Evolutionary conservation across 139 green algal species (phyloP).

Genomic region (Tetradesmus obliquus): DNA sequence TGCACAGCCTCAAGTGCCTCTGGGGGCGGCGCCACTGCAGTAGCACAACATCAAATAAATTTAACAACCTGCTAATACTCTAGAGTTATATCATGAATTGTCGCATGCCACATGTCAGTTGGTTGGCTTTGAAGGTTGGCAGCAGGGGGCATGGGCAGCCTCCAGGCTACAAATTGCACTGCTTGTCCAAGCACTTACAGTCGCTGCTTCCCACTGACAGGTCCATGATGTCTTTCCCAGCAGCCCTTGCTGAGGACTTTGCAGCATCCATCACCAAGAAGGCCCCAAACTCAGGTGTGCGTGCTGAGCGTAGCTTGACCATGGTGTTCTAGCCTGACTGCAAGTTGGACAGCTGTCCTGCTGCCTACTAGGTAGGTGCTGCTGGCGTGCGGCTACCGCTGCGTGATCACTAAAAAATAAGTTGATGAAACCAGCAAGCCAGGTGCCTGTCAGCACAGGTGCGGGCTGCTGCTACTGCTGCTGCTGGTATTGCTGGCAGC

Average conservation of each 20-base stretch:
- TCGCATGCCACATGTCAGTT: too few species aligned
- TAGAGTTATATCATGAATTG: too few species aligned
- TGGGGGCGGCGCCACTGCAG: conserved; percentile 37
- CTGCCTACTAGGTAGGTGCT: not conserved
- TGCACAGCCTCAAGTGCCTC: conserved; percentile 55
- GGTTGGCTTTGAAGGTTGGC: too few species aligned
- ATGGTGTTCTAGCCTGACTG: not conserved
- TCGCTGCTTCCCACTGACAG: conserved; percentile 57
- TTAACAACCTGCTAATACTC: too few species aligned
- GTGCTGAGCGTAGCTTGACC: conserved; percentile 13
- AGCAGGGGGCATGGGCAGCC: too few species aligned
- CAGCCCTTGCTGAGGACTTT: conserved; percentile 27
- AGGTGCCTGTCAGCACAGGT: not conserved
- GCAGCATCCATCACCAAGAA: conserved; percentile 55
- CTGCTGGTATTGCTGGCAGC: not conserved
- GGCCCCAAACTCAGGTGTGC: conserved; percentile 39
- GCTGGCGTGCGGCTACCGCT: too few species aligned
- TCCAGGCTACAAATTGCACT: not conserved
- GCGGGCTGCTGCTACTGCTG: not conserved
- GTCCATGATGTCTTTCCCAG: conserved; percentile 46
- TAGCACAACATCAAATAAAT: not conserved
- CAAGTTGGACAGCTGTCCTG: not conserved
- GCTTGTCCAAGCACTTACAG: not conserved
- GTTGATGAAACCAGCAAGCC: too few species aligned
- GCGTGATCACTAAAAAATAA: too few species aligned